phyloP scores from a whole-genome alignment of 1,139 yeast species.

The Debaryomyces nepalensis region DNA sequence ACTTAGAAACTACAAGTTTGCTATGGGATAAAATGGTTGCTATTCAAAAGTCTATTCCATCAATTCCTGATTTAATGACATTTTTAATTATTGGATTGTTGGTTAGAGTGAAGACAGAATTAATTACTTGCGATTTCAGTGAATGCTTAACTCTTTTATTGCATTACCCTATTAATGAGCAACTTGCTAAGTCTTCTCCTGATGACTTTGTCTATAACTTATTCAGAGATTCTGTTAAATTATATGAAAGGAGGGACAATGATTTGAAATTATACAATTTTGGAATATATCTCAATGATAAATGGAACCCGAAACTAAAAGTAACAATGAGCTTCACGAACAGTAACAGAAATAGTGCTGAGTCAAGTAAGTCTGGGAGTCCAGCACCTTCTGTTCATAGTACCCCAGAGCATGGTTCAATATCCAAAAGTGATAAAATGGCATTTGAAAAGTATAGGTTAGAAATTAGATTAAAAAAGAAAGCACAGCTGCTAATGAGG shows the following conservation, averaged over 20 bases:
- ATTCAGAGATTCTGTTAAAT: conserved; percentile 35
- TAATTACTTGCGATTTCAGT: conserved; percentile 61
- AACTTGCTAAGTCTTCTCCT: conserved; percentile 17
- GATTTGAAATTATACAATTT: conserved; percentile 48
- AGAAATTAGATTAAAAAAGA: conserved; percentile 51
- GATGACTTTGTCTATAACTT: conserved; percentile 29
- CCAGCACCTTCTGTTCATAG: conserved; percentile 15
- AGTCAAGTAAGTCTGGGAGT: conserved; percentile 21
- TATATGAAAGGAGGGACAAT: conserved; percentile 34
- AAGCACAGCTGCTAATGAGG: conserved; percentile 42
- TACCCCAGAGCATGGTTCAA: conserved; percentile 1
- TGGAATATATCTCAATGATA: conserved; percentile 41
- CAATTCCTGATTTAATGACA: conserved; percentile 47
- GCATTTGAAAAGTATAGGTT: conserved; percentile 48
- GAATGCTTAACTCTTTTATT: conserved; percentile 62
- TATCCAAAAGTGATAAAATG: conserved; percentile 37
- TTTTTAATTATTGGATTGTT: conserved; percentile 56
- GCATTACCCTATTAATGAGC: conserved; percentile 54
- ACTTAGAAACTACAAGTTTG: conserved; percentile 43
- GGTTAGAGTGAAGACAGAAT: conserved; percentile 53
- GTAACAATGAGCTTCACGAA: conserved; percentile 37
- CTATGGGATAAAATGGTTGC: conserved; percentile 65
- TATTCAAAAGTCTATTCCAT: conserved; percentile 22
- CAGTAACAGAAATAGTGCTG: conserved; percentile 24
- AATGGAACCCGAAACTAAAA: conserved; percentile 42